Percentiles rank a stretch among this genome's conserved stretches.
phyloP scores from a whole-genome alignment of 2,329 filamentous ascomycete species.

The Pseudopyricularia javanii region DNA sequence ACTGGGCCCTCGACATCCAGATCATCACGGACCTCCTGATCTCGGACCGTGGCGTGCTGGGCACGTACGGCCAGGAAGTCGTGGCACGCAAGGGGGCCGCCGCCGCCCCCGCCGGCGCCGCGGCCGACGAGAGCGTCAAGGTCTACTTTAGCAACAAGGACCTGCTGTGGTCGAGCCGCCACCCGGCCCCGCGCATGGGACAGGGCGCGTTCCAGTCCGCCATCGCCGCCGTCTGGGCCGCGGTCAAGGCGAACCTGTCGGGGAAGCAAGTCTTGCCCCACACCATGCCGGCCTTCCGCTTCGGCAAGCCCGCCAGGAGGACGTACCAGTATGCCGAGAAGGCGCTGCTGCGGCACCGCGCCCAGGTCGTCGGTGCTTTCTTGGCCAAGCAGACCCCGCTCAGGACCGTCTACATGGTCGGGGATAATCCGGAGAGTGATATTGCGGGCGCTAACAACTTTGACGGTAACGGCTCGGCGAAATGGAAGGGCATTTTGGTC shows the following conservation, averaged over 20 bases:
- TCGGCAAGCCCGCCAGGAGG: constrained; percentile 69
- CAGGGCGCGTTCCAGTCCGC: constrained; percentile 85
- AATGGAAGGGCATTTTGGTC: constrained; percentile 19
- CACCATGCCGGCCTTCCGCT: constrained; percentile 23
- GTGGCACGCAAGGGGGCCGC: constrained; percentile 32
- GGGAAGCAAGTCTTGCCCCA: constrained; percentile 44
- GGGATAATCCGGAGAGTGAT: constrained; percentile 81
- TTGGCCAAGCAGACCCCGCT: constrained; percentile 25
- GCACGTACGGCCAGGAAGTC: constrained; percentile 67
- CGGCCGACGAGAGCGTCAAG: too few relatives aligned
- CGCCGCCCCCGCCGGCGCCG: constrained; percentile 42
- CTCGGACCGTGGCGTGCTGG: constrained; percentile 65
- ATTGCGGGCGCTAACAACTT: constrained; percentile 79
- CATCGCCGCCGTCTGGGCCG: constrained; percentile 66
- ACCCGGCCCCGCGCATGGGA: constrained; percentile 75
- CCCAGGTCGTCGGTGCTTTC: constrained; percentile 24
- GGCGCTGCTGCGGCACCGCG: constrained; percentile 51
- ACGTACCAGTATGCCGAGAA: constrained; percentile 81
- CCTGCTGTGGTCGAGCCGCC: constrained; percentile 75
- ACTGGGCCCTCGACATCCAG: constrained; percentile 87
- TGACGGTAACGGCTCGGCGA: constrained; percentile 34
- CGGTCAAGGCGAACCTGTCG: constrained; percentile 51
- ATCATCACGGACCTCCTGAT: constrained; percentile 74
- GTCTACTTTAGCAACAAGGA: constrained; percentile 88
- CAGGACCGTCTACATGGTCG: constrained; percentile 81